phyloP scores from a whole-genome alignment of 2,329 filamentous ascomycete genomes.

The Epichloe brachyelytri region DNA sequence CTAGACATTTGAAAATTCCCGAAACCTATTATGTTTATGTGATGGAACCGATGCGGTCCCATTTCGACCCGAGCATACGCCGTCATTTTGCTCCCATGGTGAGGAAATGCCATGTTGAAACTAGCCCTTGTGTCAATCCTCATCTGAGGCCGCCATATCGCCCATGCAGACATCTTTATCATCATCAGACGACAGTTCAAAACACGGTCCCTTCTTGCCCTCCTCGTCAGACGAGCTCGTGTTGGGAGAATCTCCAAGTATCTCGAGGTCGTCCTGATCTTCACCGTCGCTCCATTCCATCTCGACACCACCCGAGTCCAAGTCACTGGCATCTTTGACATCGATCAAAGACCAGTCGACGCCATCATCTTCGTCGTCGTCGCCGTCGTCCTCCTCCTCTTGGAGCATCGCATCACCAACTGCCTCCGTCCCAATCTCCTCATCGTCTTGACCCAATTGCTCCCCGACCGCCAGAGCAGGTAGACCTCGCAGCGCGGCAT shows the following conservation, averaged over 20 bases:
- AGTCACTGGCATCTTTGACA: not conserved
- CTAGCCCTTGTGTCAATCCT: not conserved
- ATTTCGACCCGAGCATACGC: not conserved
- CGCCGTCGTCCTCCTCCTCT: not conserved
- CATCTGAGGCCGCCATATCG: not conserved
- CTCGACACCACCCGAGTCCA: not conserved
- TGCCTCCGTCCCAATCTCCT: not conserved
- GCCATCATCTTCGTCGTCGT: not conserved
- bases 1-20: no score
- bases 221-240: not conserved
- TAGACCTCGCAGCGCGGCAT: constrained; percentile 17
- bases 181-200: not conserved
- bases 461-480: not conserved
- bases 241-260: not conserved
- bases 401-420: not conserved
- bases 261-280: not conserved
- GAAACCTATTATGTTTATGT: not conserved
- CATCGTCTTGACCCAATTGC: not conserved
- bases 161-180: not conserved
- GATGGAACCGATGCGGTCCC: not conserved
- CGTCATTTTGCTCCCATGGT: not conserved
- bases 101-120: not conserved
- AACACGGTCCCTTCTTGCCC: not conserved
- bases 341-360: not conserved
- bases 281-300: not conserved